phyloP scores from a whole-genome alignment of 164 flowering plant species.

The Nymphaea thermarum region DNA sequence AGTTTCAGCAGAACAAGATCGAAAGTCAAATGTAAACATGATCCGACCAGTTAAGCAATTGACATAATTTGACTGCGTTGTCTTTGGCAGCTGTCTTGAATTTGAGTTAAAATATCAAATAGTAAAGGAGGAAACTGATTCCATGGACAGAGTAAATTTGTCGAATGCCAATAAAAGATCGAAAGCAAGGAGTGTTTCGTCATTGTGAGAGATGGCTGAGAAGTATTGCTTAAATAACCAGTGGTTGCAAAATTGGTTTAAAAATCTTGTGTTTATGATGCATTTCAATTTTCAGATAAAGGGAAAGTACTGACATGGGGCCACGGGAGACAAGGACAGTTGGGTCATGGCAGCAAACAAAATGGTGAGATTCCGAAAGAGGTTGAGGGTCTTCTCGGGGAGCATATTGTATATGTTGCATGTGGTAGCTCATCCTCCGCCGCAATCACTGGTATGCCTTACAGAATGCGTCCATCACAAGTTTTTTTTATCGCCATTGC shows the following conservation, averaged over 20 bases:
- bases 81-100: no score
- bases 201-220: background rate
- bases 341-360: constrained; percentile 63
- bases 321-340: constrained; percentile 88
- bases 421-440: constrained; percentile 90
- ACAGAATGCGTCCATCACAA: background rate
- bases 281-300: constrained; percentile 55
- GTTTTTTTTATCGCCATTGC: no score
- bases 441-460: constrained; percentile 59
- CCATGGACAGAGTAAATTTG: no score
- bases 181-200: no score
- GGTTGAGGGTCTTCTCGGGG: constrained; percentile 52
- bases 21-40: no score
- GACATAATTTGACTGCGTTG: no score
- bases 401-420: constrained; percentile 43
- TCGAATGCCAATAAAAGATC: no score
- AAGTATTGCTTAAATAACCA: no score
- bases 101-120: no score
- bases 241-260: background rate
- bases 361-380: constrained; percentile 52
- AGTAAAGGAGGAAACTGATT: no score
- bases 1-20: no score
- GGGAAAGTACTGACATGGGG: constrained; percentile 94
- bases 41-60: no score
- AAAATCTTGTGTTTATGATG: background rate